These are phyloP conservation scores for Neonectria neomacrospora DNA, from an alignment of 2,329 filamentous ascomycete species.

Conservation along the genomic window DNA sequence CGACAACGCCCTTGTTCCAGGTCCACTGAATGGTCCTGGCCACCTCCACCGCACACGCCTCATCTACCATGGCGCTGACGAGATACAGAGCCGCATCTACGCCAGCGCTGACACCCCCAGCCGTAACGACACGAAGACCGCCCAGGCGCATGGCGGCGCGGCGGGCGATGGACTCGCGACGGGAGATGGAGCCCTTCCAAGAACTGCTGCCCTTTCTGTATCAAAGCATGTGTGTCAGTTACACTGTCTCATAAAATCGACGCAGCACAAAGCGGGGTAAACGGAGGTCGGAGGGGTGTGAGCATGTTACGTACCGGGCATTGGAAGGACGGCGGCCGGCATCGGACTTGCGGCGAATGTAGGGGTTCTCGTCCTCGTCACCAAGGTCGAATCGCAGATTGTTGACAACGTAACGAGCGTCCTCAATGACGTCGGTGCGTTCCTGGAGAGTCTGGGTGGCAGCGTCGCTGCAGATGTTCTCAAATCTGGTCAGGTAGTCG, in stretches of 20 bases:
- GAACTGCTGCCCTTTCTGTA: slow-evolving; percentile 84
- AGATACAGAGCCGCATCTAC: slow-evolving; percentile 87
- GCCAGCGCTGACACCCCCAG: slow-evolving; percentile 81
- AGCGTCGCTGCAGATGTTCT: slow-evolving; percentile 82
- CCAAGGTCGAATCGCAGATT: slow-evolving; percentile 88
- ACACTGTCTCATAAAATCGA: slow-evolving; percentile 36
- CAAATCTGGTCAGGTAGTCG: slow-evolving; percentile 81
- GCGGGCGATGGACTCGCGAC: slow-evolving; percentile 83
- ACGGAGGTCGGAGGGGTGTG: slow-evolving; percentile 16
- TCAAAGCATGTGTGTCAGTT: slow-evolving; percentile 37
- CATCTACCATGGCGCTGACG: slow-evolving; percentile 82
- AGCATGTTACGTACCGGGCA: slow-evolving; percentile 62
- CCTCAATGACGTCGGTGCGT: slow-evolving; percentile 85
- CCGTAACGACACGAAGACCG: slow-evolving; percentile 79
- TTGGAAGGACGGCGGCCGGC: slow-evolving; percentile 69
- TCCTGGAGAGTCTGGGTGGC: slow-evolving; percentile 76
- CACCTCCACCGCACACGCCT: slow-evolving; percentile 80
- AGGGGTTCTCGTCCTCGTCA: slow-evolving; percentile 84
- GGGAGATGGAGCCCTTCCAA: slow-evolving; percentile 77
- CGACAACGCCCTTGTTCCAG: slow-evolving; percentile 87
- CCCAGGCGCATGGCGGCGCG: slow-evolving; percentile 80
- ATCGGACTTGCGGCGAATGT: slow-evolving; percentile 80
- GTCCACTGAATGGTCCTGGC: slow-evolving; percentile 81
- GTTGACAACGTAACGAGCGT: slow-evolving; percentile 87
- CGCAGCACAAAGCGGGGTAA: slow-evolving; percentile 41